Base-by-base conservation (phyloP, 305 asterid species). In the Fraxinus dipetala region DNA sequence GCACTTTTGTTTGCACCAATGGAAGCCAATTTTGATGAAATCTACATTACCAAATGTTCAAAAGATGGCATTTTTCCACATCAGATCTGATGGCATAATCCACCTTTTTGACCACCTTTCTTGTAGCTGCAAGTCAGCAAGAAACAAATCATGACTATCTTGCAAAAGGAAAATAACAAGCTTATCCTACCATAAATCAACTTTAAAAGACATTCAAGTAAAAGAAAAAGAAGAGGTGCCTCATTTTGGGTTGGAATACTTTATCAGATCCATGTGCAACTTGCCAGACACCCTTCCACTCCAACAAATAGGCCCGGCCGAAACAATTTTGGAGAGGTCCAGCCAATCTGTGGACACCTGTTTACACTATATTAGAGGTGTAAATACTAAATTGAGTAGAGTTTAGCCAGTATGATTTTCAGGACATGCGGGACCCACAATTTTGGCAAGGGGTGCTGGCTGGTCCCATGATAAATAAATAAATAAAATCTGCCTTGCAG, bases 1-100 rank as follows among this genome's bases (percentile, higher is more conserved):
- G 78, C 81, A 78, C 75, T 77, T 78, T 59, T 6, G 6, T 9
- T 18, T 26, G 72, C 35, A 24, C 72, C 72, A 26, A 63, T 63
- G 30, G 72, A 63, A 63, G 32, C 72, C 32, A 9, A 10, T 65
- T 65, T 65, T 22, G 72, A 24, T 65, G 72, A 65, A 65, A 24
- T 26, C 35, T 16, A 26, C 72, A 1, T 9, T 9, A 59, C 70
- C 70, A 20, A 59, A 59, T 59, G 84, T 67, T 38, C 28, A 20
- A 83, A 83, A 86, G 84, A 81, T 35, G 72, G 81, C n/a, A 61
- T 40, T 86, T 87, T 85, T 87, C 81, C 90, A 89, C 85, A 77
- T 89, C 90, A 85, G 85, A 79, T 36, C 84, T 82, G 35, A 65
- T 65, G 72, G n/a, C 34, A 26, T 26, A 24, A 31, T 10, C 5